Evolutionary conservation across 163 green algal genomes (phyloP).

Genomic region (Coccomyxa subellipsoidea): DNA sequence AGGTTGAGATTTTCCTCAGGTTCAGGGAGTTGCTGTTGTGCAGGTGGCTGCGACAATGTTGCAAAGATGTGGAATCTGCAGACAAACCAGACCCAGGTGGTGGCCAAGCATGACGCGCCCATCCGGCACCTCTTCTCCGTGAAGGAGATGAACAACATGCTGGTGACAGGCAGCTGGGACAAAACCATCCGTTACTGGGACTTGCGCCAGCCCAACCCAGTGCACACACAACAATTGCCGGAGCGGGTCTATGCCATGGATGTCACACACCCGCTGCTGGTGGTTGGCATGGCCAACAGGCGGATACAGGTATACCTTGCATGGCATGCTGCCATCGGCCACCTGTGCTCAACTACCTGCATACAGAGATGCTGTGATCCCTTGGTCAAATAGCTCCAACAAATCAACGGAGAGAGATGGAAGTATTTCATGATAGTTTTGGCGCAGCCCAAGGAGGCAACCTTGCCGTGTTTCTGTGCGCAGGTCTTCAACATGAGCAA

Average conservation of each 20-base stretch:
- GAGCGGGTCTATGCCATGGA: conserved; percentile 91
- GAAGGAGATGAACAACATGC: conserved; percentile 64
- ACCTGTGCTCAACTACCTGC: too few species aligned
- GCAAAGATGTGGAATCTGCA: conserved; percentile 92
- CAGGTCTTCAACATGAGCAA: conserved; percentile 82
- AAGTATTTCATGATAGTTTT: too few species aligned
- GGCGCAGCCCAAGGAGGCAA: too few species aligned
- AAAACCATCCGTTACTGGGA: conserved; percentile 94
- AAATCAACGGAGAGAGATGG: too few species aligned
- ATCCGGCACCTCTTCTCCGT: conserved; percentile 68
- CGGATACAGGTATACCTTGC: conserved; percentile 36
- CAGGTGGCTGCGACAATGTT: conserved; percentile 81
- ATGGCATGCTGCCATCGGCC: background rate
- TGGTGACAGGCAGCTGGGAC: conserved; percentile 94
- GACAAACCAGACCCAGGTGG: conserved; percentile 70
- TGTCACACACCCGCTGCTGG: conserved; percentile 75
- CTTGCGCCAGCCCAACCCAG: conserved; percentile 61
- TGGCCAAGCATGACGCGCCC: conserved; percentile 88
- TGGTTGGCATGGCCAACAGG: conserved; percentile 89
- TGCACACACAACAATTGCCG: conserved; percentile 71
- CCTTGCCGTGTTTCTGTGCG: too few species aligned
- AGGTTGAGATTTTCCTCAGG: too few species aligned
- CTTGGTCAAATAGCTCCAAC: too few species aligned
- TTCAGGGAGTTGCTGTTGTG: background rate
- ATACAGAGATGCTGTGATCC: too few species aligned